phyloP scores from a whole-genome alignment of 768 basidiomycete species.

The Lactifluus pinguis region DNA sequence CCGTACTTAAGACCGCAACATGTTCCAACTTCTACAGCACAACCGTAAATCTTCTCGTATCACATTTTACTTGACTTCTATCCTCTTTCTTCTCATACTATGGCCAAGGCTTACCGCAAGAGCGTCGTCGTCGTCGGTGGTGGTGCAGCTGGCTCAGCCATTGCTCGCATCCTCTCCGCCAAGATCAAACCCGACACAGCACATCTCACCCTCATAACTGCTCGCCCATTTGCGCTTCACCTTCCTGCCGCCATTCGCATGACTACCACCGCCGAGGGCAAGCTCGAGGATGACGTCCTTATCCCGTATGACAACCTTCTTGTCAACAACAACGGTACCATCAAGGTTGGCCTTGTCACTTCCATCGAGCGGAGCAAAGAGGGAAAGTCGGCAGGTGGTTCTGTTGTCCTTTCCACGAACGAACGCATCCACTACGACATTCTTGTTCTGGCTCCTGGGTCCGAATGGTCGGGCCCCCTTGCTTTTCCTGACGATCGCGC shows the following conservation, averaged over 20 bases:
- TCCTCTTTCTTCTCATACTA: neutral
- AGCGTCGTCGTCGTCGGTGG: conserved; percentile 48
- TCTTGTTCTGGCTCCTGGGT: conserved; percentile 17
- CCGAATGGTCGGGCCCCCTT: conserved; percentile 21
- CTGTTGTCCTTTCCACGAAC: conserved; percentile 3
- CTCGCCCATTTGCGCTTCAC: conserved; percentile 41
- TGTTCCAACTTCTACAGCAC: neutral
- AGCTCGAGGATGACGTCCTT: conserved; percentile 24
- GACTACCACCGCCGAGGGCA: conserved; percentile 37
- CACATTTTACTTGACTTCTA: neutral
- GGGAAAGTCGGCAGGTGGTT: neutral
- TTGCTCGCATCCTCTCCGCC: conserved; percentile 40
- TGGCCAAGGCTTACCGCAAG: conserved; percentile 14
- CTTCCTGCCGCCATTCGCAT: conserved; percentile 46
- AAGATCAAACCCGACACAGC: conserved; percentile 40
- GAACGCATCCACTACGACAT: conserved; percentile 16
- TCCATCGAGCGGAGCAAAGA: conserved; percentile 9
- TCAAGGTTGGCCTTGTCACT: conserved; percentile 15
- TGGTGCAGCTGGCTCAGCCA: conserved; percentile 40
- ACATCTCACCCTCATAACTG: conserved; percentile 46
- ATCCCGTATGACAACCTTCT: conserved; percentile 15
- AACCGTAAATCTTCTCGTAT: neutral
- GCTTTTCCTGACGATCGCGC: conserved; percentile 32
- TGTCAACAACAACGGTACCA: conserved; percentile 7
- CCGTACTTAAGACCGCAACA: neutral